These are phyloP conservation scores for Tricholoma sp. DNA, from an alignment of 768 basidiomycete species.

Conservation along the genomic window DNA sequence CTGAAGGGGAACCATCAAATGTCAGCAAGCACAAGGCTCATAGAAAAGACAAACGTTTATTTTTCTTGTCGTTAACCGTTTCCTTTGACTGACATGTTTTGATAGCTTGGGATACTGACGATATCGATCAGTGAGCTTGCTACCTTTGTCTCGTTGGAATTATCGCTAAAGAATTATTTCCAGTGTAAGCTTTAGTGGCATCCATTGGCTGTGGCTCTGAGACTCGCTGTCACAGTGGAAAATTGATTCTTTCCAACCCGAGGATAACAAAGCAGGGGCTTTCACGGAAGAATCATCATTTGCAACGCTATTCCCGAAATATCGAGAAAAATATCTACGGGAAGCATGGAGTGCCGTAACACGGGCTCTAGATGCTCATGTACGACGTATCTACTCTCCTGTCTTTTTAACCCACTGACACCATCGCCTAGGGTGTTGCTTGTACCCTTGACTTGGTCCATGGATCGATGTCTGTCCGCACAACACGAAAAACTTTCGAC, in stretches of 20 bases:
- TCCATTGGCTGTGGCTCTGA: neutral
- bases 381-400: slow-evolving; percentile 24
- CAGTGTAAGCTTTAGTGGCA: slow-evolving; percentile 36
- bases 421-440: slow-evolving; percentile 60
- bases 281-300: slow-evolving; percentile 97
- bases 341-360: slow-evolving; percentile 95
- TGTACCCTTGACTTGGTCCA: slow-evolving; percentile 94
- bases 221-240: slow-evolving; percentile 61
- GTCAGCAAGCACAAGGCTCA: slow-evolving; percentile 85
- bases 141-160: neutral
- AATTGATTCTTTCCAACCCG: slow-evolving; percentile 69
- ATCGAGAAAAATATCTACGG: slow-evolving; percentile 93
- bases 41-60: slow-evolving; percentile 92
- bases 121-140: slow-evolving; percentile 88
- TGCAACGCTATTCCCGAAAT: slow-evolving; percentile 97
- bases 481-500: slow-evolving; percentile 95
- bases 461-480: slow-evolving; percentile 95
- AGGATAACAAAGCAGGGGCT: slow-evolving; percentile 75
- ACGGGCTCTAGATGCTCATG: slow-evolving; percentile 74
- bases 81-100: slow-evolving; percentile 15
- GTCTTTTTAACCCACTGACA: neutral
- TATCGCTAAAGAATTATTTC: slow-evolving; percentile 6
- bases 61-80: neutral
- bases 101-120: slow-evolving; percentile 97
- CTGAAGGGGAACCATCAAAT: slow-evolving; percentile 37